phyloP scores from a whole-genome alignment of 768 basidiomycete genomes.

The Harrya chromipes region DNA sequence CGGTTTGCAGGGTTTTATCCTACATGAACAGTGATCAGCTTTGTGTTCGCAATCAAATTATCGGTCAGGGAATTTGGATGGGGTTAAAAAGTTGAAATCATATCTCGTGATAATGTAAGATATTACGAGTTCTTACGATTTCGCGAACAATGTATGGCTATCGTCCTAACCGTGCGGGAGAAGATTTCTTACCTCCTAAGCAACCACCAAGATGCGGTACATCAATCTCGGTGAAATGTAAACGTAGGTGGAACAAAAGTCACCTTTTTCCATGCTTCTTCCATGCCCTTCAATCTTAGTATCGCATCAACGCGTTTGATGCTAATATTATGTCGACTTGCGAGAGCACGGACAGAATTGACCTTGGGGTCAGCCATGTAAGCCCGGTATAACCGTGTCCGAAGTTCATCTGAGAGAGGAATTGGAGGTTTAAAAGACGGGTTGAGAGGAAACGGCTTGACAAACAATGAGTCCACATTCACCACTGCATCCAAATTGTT shows the following conservation, averaged over 20 bases:
- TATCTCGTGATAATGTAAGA: constrained; percentile 55
- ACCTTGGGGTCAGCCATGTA: constrained; percentile 56
- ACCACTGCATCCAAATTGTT: constrained; percentile 18
- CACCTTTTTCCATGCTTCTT: constrained; percentile 70
- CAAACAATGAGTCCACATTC: not conserved
- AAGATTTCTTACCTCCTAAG: constrained; percentile 39
- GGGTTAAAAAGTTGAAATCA: constrained; percentile 72
- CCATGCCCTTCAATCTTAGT: constrained; percentile 76
- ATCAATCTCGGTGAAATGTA: constrained; percentile 10
- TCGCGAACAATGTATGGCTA: constrained; percentile 66
- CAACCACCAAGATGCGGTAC: constrained; percentile 1
- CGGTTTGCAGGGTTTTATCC: constrained; percentile 70
- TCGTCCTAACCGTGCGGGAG: constrained; percentile 41
- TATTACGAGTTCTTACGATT: constrained; percentile 53
- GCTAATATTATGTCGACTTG: constrained; percentile 61
- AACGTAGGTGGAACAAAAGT: constrained; percentile 25
- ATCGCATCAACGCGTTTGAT: constrained; percentile 83
- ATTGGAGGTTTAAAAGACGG: constrained; percentile 77
- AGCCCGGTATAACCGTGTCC: constrained; percentile 54
- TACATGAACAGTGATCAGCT: constrained; percentile 26
- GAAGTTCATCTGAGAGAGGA: constrained; percentile 64
- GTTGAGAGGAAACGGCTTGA: constrained; percentile 84
- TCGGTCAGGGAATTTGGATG: constrained; percentile 48
- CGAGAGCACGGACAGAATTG: constrained; percentile 57
- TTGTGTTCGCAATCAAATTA: not conserved